Evolutionary conservation across 306 rosid species (phyloP).

Genomic region (Prunus salicina): DNA sequence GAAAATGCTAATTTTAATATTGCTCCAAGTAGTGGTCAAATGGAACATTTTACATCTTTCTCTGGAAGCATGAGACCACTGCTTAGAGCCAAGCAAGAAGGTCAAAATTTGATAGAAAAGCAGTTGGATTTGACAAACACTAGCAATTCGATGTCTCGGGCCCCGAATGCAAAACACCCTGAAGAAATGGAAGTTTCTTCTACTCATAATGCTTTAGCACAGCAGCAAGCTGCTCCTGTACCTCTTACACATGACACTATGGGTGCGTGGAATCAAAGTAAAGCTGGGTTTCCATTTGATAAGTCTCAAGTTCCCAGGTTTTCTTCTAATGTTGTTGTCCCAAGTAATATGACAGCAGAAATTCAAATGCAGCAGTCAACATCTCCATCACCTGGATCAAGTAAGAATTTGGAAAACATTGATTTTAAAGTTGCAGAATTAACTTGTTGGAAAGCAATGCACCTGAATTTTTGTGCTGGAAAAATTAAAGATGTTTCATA

Average conservation of each 20-base stretch:
- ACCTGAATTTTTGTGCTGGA: conserved; percentile 4
- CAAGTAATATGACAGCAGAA: conserved; percentile 34
- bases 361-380: conserved; percentile 35
- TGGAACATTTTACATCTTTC: conserved; percentile 42
- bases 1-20: conserved; percentile 47
- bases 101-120: conserved; percentile 43
- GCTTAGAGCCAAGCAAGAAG: conserved; percentile 58
- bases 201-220: conserved; percentile 38
- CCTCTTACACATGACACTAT: conserved; percentile 28
- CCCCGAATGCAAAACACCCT: conserved; percentile 40
- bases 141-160: conserved; percentile 41
- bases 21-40: conserved; percentile 44
- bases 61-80: conserved; percentile 51
- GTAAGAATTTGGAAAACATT: conserved; percentile 28
- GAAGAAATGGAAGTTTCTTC: conserved; percentile 63
- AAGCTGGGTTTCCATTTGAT: conserved; percentile 36
- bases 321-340: conserved; percentile 38
- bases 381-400: conserved; percentile 36
- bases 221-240: conserved; percentile 43
- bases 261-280: conserved; percentile 45
- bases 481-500: conserved; percentile 10
- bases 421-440: conserved; percentile 2
- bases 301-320: conserved; percentile 47
- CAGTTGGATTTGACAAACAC: conserved; percentile 45
- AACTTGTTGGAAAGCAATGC: conserved; percentile 5